A percentile compares a stretch with the other conserved stretches of the same genome.
Evolutionary conservation across 139 green algal genomes (phyloP).

Genomic region (Volvox reticuliferus): DNA sequence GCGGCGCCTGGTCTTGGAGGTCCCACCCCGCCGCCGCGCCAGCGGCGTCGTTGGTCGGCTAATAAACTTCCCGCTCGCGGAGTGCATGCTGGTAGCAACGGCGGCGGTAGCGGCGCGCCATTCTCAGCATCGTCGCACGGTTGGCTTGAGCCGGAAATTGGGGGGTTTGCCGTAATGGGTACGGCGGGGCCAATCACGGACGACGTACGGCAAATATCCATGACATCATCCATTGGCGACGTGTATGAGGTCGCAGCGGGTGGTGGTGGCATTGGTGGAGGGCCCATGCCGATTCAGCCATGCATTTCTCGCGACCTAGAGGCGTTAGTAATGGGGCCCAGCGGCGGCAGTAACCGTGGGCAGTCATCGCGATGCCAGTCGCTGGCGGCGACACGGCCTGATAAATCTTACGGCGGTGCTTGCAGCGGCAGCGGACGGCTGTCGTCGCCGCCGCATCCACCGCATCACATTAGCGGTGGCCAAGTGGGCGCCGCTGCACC

Average conservation of each 20-base stretch:
- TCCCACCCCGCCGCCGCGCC: not conserved
- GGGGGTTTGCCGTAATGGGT: not conserved
- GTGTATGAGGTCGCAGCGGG: not conserved
- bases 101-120: not conserved
- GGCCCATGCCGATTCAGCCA: not conserved
- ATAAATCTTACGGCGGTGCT: not conserved
- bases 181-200: not conserved
- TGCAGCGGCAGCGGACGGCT: not conserved
- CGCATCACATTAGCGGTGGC: not conserved
- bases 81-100: not conserved
- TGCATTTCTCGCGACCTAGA: constrained; percentile 13
- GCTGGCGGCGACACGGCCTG: constrained; percentile 8
- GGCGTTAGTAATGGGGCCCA: not conserved
- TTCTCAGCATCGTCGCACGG: not conserved
- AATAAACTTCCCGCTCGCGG: not conserved
- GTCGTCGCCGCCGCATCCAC: constrained; percentile 3
- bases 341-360: not conserved
- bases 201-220: not conserved
- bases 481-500: not conserved
- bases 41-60: constrained; percentile 14
- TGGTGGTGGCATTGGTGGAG: not conserved
- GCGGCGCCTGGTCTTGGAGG: not conserved
- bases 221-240: not conserved
- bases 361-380: not conserved
- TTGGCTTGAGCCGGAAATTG: not conserved